These are phyloP conservation scores for Cladosporium halotolerans DNA, from an alignment of 2,329 filamentous ascomycete species.

Conservation along the genomic window DNA sequence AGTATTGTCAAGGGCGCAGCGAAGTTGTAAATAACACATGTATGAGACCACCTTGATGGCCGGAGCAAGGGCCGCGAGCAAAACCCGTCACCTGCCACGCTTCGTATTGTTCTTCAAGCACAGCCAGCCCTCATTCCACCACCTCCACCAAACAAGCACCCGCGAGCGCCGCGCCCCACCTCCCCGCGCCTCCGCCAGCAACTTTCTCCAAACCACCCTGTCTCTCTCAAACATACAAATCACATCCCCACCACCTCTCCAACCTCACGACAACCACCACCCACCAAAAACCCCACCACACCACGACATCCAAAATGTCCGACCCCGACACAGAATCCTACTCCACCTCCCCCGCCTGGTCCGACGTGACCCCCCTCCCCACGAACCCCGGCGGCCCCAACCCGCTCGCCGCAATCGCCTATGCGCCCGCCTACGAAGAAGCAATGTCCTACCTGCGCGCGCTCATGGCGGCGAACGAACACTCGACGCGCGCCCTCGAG, in stretches of 20 bases:
- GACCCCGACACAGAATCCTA: not conserved
- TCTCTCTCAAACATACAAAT: too few species aligned
- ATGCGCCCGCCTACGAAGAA: slow-evolving; percentile 82
- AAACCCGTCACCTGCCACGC: too few species aligned
- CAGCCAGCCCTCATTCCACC: not conserved
- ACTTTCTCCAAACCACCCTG: not conserved
- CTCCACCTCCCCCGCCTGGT: slow-evolving; percentile 61
- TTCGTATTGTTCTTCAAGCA: slow-evolving; percentile 10
- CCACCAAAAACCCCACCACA: not conserved
- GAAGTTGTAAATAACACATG: not conserved
- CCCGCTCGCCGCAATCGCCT: slow-evolving; percentile 87
- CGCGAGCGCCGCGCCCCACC: not conserved
- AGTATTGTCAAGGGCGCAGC: not conserved
- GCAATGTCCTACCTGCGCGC: slow-evolving; percentile 90
- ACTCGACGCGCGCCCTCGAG: slow-evolving; percentile 67
- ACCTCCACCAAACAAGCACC: not conserved
- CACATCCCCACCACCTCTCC: not conserved
- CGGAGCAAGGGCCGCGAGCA: not conserved
- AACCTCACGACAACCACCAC: not conserved
- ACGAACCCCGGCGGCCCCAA: slow-evolving; percentile 69
- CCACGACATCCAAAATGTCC: not conserved
- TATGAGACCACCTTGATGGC: not conserved
- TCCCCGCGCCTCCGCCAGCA: not conserved
- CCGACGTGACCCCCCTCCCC: slow-evolving; percentile 75
- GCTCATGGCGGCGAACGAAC: slow-evolving; percentile 83